These are phyloP conservation scores for Noccaea bulbosa DNA, from an alignment of 345 rosid species.

Conservation along the genomic window DNA sequence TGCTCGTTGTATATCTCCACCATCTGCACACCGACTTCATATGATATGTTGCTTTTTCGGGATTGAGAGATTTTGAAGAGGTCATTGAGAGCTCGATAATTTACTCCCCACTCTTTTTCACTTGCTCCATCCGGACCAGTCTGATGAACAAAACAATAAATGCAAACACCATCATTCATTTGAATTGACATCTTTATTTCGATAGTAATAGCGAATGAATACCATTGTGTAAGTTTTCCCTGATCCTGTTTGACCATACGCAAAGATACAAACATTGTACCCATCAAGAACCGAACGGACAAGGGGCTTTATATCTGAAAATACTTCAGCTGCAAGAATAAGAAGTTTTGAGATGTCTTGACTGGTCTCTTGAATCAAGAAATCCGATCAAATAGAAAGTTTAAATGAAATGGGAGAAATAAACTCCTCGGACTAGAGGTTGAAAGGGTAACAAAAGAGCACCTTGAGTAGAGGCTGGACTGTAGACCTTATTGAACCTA, in stretches of 20 bases:
- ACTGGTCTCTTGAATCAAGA: background rate
- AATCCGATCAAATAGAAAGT: background rate
- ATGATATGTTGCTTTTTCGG: constrained; percentile 53
- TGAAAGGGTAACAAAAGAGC: constrained; percentile 24
- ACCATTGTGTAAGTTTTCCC: constrained; percentile 99
- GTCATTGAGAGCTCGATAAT: constrained; percentile 80
- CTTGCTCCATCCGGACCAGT: constrained; percentile 72
- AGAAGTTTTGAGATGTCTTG: constrained; percentile 8
- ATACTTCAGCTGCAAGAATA: constrained; percentile 70
- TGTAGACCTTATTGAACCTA: constrained; percentile 79
- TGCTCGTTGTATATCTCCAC: constrained; percentile 94
- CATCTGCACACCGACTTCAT: constrained; percentile 82
- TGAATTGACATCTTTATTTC: background rate
- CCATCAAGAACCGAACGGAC: constrained; percentile 86
- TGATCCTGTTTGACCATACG: constrained; percentile 98
- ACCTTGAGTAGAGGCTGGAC: constrained; percentile 89
- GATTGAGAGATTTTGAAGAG: constrained; percentile 70
- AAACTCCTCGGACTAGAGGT: background rate
- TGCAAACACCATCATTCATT: background rate
- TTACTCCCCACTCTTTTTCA: constrained; percentile 86
- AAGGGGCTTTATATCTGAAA: constrained; percentile 74
- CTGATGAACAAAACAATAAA: constrained; percentile 43
- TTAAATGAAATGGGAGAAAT: background rate
- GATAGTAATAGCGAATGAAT: constrained; percentile 2
- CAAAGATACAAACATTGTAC: constrained; percentile 88